Conservation (phyloP, 768 basidiomycete genomes). For the Chalciporus chontae region DNA sequence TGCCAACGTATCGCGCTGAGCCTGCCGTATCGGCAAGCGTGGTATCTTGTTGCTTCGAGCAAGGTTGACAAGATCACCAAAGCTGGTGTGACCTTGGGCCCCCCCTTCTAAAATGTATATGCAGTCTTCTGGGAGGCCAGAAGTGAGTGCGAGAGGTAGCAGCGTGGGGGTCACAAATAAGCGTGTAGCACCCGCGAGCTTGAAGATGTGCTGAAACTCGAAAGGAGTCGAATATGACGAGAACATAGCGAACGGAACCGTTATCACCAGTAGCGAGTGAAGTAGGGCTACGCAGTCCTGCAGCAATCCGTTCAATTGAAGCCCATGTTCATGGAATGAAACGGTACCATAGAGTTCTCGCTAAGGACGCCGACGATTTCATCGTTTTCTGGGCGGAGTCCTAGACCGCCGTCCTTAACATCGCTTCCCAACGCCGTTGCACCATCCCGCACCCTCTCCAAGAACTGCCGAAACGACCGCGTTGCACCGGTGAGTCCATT, state of each 20-base stretch:
- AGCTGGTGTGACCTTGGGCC: slow-evolving; percentile 38
- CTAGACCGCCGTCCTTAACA: slow-evolving; percentile 51
- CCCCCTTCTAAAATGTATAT: slow-evolving; percentile 51
- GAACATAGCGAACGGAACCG: slow-evolving; percentile 52
- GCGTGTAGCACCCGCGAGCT: slow-evolving; percentile 44
- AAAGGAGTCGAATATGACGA: slow-evolving; percentile 53
- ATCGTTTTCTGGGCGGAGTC: slow-evolving; percentile 40
- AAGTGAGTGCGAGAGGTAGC: slow-evolving; percentile 40
- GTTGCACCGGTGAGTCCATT: slow-evolving; percentile 50
- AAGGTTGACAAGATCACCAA: slow-evolving; percentile 42
- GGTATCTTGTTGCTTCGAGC: slow-evolving; percentile 38
- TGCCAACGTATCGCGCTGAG: slow-evolving; percentile 52
- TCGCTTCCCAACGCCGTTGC: slow-evolving; percentile 56
- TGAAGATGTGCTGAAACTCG: slow-evolving; percentile 51
- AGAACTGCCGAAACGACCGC: slow-evolving; percentile 46
- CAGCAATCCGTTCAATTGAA: not conserved
- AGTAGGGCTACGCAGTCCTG: slow-evolving; percentile 56
- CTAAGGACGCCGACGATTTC: slow-evolving; percentile 70
- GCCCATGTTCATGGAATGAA: not conserved
- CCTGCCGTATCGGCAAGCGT: slow-evolving; percentile 41
- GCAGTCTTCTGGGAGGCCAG: slow-evolving; percentile 34
- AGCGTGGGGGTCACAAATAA: slow-evolving; percentile 51
- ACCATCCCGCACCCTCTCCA: slow-evolving; percentile 47
- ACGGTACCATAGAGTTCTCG: slow-evolving; percentile 59
- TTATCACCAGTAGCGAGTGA: slow-evolving; percentile 45